These are phyloP conservation scores for Claviceps arundinis DNA, from an alignment of 2,329 filamentous ascomycete genomes.

Conservation along the genomic window DNA sequence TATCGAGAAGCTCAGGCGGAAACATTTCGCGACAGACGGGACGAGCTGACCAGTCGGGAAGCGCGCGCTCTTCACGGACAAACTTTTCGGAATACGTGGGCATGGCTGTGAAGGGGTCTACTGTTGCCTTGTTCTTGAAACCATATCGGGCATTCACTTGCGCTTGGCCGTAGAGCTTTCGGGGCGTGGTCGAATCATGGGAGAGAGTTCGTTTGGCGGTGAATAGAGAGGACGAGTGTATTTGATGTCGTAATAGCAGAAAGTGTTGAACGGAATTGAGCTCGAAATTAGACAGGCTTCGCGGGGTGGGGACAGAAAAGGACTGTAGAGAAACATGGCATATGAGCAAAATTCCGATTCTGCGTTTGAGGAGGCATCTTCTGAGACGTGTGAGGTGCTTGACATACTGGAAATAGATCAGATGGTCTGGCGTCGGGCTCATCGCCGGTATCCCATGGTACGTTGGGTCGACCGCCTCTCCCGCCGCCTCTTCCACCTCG, in stretches of 20 bases:
- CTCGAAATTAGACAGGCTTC: slow-evolving; percentile 30
- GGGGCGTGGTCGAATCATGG: slow-evolving; percentile 25
- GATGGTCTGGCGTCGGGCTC: slow-evolving; percentile 43
- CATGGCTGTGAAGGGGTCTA: slow-evolving; percentile 45
- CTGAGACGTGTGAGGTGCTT: not conserved
- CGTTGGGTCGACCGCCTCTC: slow-evolving; percentile 30
- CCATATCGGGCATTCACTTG: slow-evolving; percentile 45
- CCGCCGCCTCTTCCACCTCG: slow-evolving; percentile 35
- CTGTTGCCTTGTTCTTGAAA: slow-evolving; percentile 38
- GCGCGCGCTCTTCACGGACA: slow-evolving; percentile 33
- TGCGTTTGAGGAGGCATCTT: not conserved
- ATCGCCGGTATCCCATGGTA: slow-evolving; percentile 39
- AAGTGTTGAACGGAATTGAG: slow-evolving; percentile 35
- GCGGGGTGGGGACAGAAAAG: slow-evolving; percentile 34
- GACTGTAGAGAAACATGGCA: slow-evolving; percentile 20
- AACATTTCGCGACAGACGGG: slow-evolving; percentile 41
- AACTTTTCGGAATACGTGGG: slow-evolving; percentile 46
- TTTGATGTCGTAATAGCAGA: slow-evolving; percentile 42
- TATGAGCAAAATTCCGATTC: not conserved
- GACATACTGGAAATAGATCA: slow-evolving; percentile 44
- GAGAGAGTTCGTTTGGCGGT: slow-evolving; percentile 36
- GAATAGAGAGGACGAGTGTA: slow-evolving; percentile 42
- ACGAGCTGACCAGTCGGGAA: slow-evolving; percentile 39
- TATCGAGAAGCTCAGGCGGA: slow-evolving; percentile 41
- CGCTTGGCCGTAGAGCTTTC: slow-evolving; percentile 40